phyloP scores from a whole-genome alignment of 176 grass and related monocot species.

The Typha latifolia region DNA sequence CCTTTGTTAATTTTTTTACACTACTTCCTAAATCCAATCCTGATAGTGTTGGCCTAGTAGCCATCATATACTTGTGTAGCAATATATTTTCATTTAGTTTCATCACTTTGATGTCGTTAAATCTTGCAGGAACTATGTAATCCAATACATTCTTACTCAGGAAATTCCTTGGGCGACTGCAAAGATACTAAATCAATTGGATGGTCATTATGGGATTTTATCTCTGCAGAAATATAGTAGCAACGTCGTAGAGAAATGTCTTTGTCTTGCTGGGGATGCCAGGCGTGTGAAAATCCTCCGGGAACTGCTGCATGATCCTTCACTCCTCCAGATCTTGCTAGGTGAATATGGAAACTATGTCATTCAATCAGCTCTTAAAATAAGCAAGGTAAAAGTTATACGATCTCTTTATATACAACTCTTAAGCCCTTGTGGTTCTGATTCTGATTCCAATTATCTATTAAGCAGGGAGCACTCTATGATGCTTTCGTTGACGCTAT shows the following conservation, averaged over 20 bases:
- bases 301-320: slow-evolving; percentile 56
- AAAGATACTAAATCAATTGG: slow-evolving; percentile 46
- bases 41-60: not conserved
- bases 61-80: not conserved
- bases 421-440: too few species aligned
- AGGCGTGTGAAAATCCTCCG: slow-evolving; percentile 29
- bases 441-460: not conserved
- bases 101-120: not conserved
- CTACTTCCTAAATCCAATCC: not conserved
- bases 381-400: slow-evolving; percentile 34
- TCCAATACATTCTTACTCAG: slow-evolving; percentile 61
- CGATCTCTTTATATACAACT: not conserved
- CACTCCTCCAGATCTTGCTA: slow-evolving; percentile 32
- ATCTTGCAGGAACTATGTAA: slow-evolving; percentile 76
- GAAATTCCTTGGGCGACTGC: slow-evolving; percentile 40
- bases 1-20: not conserved
- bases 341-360: slow-evolving; percentile 71
- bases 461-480: slow-evolving; percentile 29
- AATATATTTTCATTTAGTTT: not conserved
- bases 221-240: slow-evolving; percentile 83
- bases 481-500: slow-evolving; percentile 41
- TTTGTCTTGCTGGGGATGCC: slow-evolving; percentile 16
- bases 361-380: slow-evolving; percentile 56
- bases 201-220: slow-evolving; percentile 34
- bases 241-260: slow-evolving; percentile 71